phyloP scores from a whole-genome alignment of 164 flowering plant species.

The Vitis riparia region DNA sequence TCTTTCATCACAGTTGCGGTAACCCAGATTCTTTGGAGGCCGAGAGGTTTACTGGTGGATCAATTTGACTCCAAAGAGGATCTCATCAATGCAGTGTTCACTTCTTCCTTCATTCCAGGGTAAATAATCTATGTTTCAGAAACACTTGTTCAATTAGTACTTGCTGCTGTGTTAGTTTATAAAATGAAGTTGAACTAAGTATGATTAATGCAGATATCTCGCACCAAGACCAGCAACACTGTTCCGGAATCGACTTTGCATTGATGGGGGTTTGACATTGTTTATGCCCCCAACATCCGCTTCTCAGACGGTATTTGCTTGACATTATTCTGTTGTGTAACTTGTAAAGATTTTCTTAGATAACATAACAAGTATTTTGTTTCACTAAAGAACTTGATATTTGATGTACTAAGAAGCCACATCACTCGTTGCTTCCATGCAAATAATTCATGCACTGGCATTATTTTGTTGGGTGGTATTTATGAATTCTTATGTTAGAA shows the following conservation, averaged over 20 bases:
- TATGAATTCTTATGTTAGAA: no score
- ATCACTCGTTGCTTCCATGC: no score
- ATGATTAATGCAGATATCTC: conserved; percentile 58
- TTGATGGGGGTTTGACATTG: conserved; percentile 93
- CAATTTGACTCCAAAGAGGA: conserved; percentile 93
- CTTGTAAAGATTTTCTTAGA: background rate
- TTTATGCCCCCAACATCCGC: conserved; percentile 99
- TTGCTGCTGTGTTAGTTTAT: background rate
- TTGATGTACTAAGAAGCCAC: background rate
- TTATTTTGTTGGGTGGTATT: no score
- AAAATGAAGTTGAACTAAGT: conserved; percentile 2
- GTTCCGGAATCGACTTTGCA: conserved; percentile 80
- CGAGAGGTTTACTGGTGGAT: conserved; percentile 88
- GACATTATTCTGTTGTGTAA: background rate
- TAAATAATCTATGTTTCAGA: conserved; percentile 16
- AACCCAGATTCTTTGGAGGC: conserved; percentile 88
- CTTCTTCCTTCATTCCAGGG: conserved; percentile 98
- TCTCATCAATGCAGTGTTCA: conserved; percentile 84
- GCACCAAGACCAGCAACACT: conserved; percentile 91
- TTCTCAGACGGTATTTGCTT: conserved; percentile 62
- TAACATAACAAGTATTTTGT: background rate
- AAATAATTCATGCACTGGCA: no score
- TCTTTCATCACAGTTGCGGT: conserved; percentile 70
- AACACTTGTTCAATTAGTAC: no score
- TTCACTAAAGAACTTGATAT: background rate